Evolutionary conservation across 1,284 basidiomycete genomes (phyloP).

Genomic region (Psilocybe mexicana): DNA sequence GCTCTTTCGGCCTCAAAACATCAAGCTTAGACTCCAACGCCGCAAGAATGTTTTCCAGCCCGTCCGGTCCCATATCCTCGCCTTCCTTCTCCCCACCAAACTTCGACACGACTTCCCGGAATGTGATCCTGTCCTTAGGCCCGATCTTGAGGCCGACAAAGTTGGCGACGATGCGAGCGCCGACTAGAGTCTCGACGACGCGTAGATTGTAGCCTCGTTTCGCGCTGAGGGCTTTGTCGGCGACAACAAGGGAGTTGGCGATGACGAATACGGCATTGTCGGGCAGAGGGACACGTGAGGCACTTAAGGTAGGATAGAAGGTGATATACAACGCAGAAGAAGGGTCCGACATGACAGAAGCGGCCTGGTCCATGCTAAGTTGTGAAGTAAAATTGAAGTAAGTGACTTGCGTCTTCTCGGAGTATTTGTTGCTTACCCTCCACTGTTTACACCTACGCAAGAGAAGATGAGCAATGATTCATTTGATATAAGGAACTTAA

Average conservation of each 20-base stretch:
- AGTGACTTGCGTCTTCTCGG: not conserved
- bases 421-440: slow-evolving; percentile 51
- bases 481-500: not conserved
- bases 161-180: slow-evolving; percentile 70
- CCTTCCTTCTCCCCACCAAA: slow-evolving; percentile 45
- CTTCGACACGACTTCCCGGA: slow-evolving; percentile 54
- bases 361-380: slow-evolving; percentile 79
- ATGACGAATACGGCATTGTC: slow-evolving; percentile 67
- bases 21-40: slow-evolving; percentile 52
- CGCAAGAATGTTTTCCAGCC: slow-evolving; percentile 50
- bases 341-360: slow-evolving; percentile 73
- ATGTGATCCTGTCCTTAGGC: slow-evolving; percentile 53
- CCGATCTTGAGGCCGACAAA: slow-evolving; percentile 44
- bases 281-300: slow-evolving; percentile 61
- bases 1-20: slow-evolving; percentile 46
- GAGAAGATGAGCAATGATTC: slow-evolving; percentile 4
- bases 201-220: slow-evolving; percentile 84
- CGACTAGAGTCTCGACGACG: slow-evolving; percentile 83
- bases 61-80: slow-evolving; percentile 41
- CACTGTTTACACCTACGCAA: slow-evolving; percentile 62
- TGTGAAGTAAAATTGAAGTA: not conserved
- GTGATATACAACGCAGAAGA: slow-evolving; percentile 76
- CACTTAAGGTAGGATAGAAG: slow-evolving; percentile 77
- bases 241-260: slow-evolving; percentile 84
- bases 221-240: slow-evolving; percentile 77